Conservation (phyloP, 768 basidiomycete species). For the Pholiota conissans region DNA sequence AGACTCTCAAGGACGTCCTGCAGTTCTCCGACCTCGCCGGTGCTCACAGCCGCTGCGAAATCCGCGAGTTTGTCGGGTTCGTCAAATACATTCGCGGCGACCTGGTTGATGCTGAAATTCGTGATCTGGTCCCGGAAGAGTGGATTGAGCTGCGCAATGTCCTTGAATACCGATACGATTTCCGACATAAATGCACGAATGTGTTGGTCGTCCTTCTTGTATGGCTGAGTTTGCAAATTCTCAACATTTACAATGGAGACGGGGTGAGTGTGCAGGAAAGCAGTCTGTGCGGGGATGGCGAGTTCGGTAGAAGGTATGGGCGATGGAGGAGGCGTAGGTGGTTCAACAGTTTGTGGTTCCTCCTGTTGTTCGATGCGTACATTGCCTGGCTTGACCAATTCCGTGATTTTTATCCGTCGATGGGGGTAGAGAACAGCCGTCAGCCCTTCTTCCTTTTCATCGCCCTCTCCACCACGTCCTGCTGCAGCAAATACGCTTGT, state of each 20-base stretch:
- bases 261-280: constrained; percentile 77
- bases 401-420: constrained; percentile 83
- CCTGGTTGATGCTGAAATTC: constrained; percentile 91
- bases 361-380: constrained; percentile 37
- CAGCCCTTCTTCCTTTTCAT: constrained; percentile 80
- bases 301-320: constrained; percentile 18
- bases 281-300: constrained; percentile 64
- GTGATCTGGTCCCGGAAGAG: constrained; percentile 98
- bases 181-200: constrained; percentile 96
- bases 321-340: constrained; percentile 43
- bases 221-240: constrained; percentile 79
- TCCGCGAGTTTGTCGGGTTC: constrained; percentile 97
- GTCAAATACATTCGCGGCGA: constrained; percentile 92
- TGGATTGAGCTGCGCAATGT: constrained; percentile 95
- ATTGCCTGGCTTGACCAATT: constrained; percentile 72
- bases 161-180: constrained; percentile 97
- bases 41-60: constrained; percentile 93
- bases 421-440: constrained; percentile 96
- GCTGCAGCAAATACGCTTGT: constrained; percentile 84
- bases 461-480: constrained; percentile 47
- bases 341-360: constrained; percentile 45
- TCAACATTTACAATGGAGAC: constrained; percentile 89
- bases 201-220: constrained; percentile 92
- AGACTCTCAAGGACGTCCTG: constrained; percentile 92
- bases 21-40: constrained; percentile 88